Conservation (phyloP, 2,329 filamentous ascomycete species). For the Teratosphaeria pseudoeucalypti region DNA sequence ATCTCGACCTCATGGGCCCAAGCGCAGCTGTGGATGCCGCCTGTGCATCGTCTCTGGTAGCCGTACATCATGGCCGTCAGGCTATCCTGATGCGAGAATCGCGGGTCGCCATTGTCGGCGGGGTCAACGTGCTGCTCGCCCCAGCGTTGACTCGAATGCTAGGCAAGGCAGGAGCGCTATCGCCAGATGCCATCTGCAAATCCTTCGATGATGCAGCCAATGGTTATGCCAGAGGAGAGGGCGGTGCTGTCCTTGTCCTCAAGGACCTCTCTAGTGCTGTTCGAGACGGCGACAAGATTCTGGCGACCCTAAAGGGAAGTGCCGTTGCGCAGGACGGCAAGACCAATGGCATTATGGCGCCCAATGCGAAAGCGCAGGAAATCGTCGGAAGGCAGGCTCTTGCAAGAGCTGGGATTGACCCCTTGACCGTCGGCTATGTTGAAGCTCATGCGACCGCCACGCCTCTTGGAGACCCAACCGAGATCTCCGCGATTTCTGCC, state of each 20-base stretch:
- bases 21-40: background rate
- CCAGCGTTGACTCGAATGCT: background rate
- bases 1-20: background rate
- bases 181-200: background rate
- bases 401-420: background rate
- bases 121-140: background rate
- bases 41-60: background rate
- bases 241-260: background rate
- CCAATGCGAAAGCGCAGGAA: background rate
- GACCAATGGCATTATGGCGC: background rate
- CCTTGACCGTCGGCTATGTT: background rate
- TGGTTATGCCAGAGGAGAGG: background rate
- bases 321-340: background rate
- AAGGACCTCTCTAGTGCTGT: background rate
- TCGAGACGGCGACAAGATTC: background rate
- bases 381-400: background rate
- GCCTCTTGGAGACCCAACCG: background rate
- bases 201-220: background rate
- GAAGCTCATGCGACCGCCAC: background rate
- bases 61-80: background rate
- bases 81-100: background rate
- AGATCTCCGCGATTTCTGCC: background rate
- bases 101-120: background rate
- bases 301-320: background rate
- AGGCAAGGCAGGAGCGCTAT: background rate